A percentile compares a stretch with the other conserved stretches of the same genome.
Conservation (phyloP, 768 basidiomycete species). For the Kwoniella pini region DNA sequence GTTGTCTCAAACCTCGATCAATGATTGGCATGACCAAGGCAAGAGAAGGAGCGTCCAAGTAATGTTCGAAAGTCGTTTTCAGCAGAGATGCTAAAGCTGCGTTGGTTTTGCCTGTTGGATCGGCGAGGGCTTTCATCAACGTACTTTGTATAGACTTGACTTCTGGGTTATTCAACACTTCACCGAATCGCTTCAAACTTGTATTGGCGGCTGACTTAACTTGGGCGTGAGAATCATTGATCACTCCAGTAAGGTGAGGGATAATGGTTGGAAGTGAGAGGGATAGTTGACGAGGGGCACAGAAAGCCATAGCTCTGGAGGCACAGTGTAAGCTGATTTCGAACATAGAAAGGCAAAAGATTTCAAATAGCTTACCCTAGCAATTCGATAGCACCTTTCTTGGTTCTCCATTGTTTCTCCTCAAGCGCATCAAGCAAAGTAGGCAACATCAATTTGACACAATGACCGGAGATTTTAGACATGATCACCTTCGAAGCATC, state of each 20-base stretch:
- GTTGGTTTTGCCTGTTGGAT: slow-evolving; percentile 81
- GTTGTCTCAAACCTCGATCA: slow-evolving; percentile 86
- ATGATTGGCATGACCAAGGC: slow-evolving; percentile 95
- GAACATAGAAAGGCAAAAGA: not conserved
- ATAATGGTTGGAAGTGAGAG: slow-evolving; percentile 94
- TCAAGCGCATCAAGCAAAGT: slow-evolving; percentile 85
- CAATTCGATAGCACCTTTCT: slow-evolving; percentile 91
- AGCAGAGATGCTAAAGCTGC: slow-evolving; percentile 80
- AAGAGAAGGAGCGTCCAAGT: slow-evolving; percentile 94
- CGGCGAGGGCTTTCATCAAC: slow-evolving; percentile 90
- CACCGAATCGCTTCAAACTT: slow-evolving; percentile 95
- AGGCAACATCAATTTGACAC: slow-evolving; percentile 91
- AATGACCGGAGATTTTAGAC: slow-evolving; percentile 85
- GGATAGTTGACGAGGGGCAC: slow-evolving; percentile 91
- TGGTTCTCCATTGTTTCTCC: slow-evolving; percentile 98
- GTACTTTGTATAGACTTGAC: slow-evolving; percentile 85
- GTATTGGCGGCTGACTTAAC: slow-evolving; percentile 90
- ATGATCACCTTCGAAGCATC: slow-evolving; percentile 93
- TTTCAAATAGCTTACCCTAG: slow-evolving; percentile 61
- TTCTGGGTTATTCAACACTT: slow-evolving; percentile 97
- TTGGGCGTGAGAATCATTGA: slow-evolving; percentile 97
- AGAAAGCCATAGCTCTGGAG: slow-evolving; percentile 86
- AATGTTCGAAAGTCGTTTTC: slow-evolving; percentile 95
- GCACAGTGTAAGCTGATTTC: slow-evolving; percentile 8
- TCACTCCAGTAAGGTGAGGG: slow-evolving; percentile 86